Percentiles rank a stretch among this genome's conserved stretches.
These are phyloP conservation scores for Wakefieldia striispora DNA, from an alignment of 768 basidiomycete species.

Conservation along the genomic window DNA sequence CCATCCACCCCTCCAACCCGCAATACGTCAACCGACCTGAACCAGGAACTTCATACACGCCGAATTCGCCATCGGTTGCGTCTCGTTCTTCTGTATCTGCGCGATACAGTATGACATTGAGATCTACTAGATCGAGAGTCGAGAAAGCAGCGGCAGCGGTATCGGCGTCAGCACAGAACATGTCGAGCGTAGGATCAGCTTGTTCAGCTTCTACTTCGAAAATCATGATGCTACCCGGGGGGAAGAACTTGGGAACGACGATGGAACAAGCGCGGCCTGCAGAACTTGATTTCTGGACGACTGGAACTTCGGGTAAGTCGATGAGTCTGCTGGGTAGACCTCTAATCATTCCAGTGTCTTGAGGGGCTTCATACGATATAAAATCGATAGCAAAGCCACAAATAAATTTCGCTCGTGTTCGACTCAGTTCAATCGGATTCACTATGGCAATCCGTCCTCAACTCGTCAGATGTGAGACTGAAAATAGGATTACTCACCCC, in stretches of 20 bases:
- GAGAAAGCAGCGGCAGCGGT: conserved; percentile 72
- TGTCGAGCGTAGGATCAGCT: conserved; percentile 67
- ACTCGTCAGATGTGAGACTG: not conserved
- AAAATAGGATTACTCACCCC: conserved; percentile 48
- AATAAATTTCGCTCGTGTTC: conserved; percentile 78
- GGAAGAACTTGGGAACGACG: conserved; percentile 82
- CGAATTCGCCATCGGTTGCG: conserved; percentile 76
- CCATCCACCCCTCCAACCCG: conserved; percentile 98
- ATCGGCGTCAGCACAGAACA: conserved; percentile 67
- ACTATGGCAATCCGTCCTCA: conserved; percentile 43
- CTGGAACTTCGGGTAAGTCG: conserved; percentile 57
- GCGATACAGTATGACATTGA: conserved; percentile 85
- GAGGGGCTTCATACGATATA: conserved; percentile 51
- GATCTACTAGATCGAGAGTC: conserved; percentile 76
- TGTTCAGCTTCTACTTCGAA: conserved; percentile 85
- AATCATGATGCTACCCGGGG: conserved; percentile 93
- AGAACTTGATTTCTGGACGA: conserved; percentile 59
- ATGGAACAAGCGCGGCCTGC: conserved; percentile 78
- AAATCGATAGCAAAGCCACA: conserved; percentile 76
- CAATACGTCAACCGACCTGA: conserved; percentile 81
- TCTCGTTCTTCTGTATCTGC: conserved; percentile 91
- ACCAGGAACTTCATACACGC: conserved; percentile 78
- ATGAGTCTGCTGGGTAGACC: conserved; percentile 73
- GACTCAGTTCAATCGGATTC: conserved; percentile 77
- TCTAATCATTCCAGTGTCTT: conserved; percentile 52